phyloP scores from a whole-genome alignment of 805 yeast species.

The Starmerella powellii region DNA sequence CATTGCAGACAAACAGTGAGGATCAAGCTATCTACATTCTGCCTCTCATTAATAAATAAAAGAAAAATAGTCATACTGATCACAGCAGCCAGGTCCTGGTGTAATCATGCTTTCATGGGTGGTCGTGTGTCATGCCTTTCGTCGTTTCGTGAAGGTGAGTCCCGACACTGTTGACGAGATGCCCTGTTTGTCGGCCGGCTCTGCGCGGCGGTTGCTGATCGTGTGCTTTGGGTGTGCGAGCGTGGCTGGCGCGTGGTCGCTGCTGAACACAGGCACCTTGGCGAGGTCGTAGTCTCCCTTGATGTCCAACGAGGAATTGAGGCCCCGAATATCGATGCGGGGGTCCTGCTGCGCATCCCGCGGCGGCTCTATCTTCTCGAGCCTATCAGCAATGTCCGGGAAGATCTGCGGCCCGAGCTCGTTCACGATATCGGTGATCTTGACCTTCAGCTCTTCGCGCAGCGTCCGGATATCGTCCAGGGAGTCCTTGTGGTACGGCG shows the following conservation, averaged over 20 bases:
- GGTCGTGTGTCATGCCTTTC: too few relatives aligned
- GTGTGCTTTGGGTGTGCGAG: constrained; percentile 1
- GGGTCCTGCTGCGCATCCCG: constrained; percentile 18
- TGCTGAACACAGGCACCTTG: constrained; percentile 22
- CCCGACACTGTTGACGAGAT: too few relatives aligned
- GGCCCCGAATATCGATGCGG: constrained; percentile 21
- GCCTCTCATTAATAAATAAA: too few relatives aligned
- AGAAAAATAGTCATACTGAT: too few relatives aligned
- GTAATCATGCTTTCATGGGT: too few relatives aligned
- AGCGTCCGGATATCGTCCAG: constrained; percentile 44
- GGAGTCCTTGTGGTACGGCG: constrained; percentile 30
- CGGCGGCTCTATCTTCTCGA: constrained; percentile 18
- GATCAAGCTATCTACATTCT: too few relatives aligned
- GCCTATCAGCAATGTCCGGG: constrained; percentile 54
- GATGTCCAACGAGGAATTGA: constrained; percentile 15
- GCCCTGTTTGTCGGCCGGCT: too few relatives aligned
- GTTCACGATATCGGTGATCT: constrained; percentile 70
- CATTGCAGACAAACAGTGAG: too few relatives aligned
- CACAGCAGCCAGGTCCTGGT: too few relatives aligned
- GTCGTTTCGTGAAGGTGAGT: too few relatives aligned
- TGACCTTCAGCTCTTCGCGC: constrained; percentile 50
- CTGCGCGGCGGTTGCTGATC: too few relatives aligned
- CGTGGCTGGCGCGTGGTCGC: constrained; percentile 15
- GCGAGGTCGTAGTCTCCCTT: constrained; percentile 22
- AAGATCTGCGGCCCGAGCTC: constrained; percentile 71